Conservation (phyloP, 306 rosid genomes). For the Hylodesmum podocarpum region DNA sequence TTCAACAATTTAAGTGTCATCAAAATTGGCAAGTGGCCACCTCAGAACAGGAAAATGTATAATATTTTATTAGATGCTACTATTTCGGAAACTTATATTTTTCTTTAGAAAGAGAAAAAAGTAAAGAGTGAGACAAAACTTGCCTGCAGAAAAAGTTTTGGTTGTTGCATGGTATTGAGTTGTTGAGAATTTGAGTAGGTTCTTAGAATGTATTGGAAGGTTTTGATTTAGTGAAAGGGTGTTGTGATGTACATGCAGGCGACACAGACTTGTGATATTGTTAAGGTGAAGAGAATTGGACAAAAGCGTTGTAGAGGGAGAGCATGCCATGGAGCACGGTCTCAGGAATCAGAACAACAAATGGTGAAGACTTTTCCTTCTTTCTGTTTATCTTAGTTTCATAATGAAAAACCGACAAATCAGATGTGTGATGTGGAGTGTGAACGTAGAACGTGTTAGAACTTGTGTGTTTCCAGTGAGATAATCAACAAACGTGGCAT, state of each 20-base stretch:
- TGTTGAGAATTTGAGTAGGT: slow-evolving; percentile 35
- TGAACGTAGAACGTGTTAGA: neutral
- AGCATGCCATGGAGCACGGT: slow-evolving; percentile 39
- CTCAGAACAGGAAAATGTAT: neutral
- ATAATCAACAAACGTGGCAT: slow-evolving; percentile 32
- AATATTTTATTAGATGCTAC: neutral
- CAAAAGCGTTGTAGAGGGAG: slow-evolving; percentile 34
- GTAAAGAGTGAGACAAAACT: slow-evolving; percentile 24
- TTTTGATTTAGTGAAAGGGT: slow-evolving; percentile 27
- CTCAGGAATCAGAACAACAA: neutral
- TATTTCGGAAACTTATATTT: neutral
- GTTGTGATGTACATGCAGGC: neutral
- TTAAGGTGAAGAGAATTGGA: slow-evolving; percentile 36
- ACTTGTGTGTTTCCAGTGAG: neutral
- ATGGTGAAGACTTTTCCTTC: neutral
- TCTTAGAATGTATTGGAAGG: slow-evolving; percentile 14
- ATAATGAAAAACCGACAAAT: neutral
- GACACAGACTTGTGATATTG: slow-evolving; percentile 7
- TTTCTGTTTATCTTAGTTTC: neutral
- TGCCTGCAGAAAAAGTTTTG: slow-evolving; percentile 57
- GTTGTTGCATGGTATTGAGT: slow-evolving; percentile 26
- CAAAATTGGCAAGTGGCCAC: neutral
- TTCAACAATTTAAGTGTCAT: neutral
- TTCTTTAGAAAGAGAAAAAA: neutral
- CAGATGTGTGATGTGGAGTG: neutral